Evolutionary conservation across 768 basidiomycete species (phyloP), one percentile per base, ranked within the genome.

Genomic region (Mrakia blollopis): DNA sequence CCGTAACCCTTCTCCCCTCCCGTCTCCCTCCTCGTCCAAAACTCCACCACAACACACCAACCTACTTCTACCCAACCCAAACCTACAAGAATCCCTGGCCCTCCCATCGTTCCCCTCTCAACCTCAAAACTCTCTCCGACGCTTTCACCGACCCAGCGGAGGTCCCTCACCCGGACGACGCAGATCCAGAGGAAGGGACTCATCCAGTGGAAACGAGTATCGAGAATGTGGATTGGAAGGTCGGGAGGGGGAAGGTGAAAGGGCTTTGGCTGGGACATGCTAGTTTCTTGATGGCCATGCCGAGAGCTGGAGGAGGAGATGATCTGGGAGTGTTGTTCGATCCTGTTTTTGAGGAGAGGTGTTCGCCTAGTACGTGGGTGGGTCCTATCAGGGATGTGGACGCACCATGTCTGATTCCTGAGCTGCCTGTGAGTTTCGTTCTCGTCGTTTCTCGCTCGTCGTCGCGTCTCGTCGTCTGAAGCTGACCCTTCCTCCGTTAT

Each of bases 41-140:
- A 57, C 57, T 57, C 3, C 35, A 50, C 35, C 50, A 37, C 52
- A n/a, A 57, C 35, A 50, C 13, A 25, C n/a, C n/a, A 8, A 37
- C 35, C 35, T 54, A 37, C 32, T 52, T 52, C 30, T 39, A 30
- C n/a, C 73, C 73, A 18, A 16, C 71, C n/a, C 39, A 44, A 32
- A 63, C 76, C 21, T 77, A 72, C 76, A 44, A 54, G 60, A 77
- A 77, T 61, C 76, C 76, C 11, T 77, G 76, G 76, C 62, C 52
- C 18, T 73, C 72, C 25, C 70, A 77, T 44, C 62, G 71, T 6
- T 73, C 76, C 21, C 76, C 76, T 35, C 62, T 73, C 32, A 72
- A 72, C 41, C 37, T 63, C 25, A 6, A 35, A 8, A 72, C 62
- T 14, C 72, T 73, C 21, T 25, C 76, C 30, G 39, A 77, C 52